Base-by-base conservation (phyloP, 2,329 filamentous ascomycete genomes). In the Coniochaeta sp. region DNA sequence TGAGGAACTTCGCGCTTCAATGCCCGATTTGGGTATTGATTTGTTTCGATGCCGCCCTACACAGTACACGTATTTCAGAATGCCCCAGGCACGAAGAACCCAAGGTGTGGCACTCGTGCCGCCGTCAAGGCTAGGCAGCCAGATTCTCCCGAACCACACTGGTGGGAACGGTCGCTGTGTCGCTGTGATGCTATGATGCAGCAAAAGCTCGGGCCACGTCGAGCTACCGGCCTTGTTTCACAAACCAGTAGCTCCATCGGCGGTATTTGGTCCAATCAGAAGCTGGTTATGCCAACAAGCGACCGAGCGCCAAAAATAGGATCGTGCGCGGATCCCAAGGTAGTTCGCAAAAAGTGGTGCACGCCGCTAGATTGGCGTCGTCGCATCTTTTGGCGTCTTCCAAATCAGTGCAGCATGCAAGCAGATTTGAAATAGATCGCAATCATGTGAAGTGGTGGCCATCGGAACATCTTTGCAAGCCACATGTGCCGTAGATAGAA, bases 271-370 rank as follows among this genome's bases (percentile, higher is more conserved):
- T 2, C 54, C 54, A 56, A 56, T 56, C 17, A 56, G 2, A 26
- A 4, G 28, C 8, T 4, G 12, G 6, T 14, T 22, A 22, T 24
- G n/a, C 30, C 17, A 24, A 38, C 32, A 34, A 19, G n/a, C 54
- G 34, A 56, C 30, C 54, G 28, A 38, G n/a, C 30, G 26, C 54
- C 54, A 34, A 56, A 56, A 56, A 56, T 56, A 56, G 54, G 34
- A 19, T 56, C 26, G 17, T 34, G 52, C 47, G 2, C 47, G 30
- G 30, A 22, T 50, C 12, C 42, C n/a, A 47, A 22, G n/a, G n/a
- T n/a, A n/a, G n/a, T n/a, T 24, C 16, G 8, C 42, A 47, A 47
- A n/a, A n/a, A n/a, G n/a, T n/a, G n/a, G n/a, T n/a, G 17, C 40
- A 44, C 3, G 22, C 19, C 42, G 42, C 42, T 12, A 26, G 47